phyloP scores from a whole-genome alignment of 371 early-diverging fungal species.

The Mucor circinelloides region DNA sequence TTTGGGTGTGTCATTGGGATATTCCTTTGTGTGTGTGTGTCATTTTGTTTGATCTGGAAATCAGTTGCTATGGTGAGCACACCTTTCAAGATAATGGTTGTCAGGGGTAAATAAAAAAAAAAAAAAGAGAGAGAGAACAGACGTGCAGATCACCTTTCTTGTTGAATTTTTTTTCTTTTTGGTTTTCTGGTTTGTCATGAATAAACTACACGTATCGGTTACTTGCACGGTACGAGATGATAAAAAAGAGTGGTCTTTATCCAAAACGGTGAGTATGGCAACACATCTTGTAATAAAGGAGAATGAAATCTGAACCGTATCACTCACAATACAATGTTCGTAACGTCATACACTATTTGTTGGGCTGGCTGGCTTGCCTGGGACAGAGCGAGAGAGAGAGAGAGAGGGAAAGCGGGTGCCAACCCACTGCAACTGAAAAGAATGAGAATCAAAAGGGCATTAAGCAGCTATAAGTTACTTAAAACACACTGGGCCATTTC shows the following conservation, averaged over 20 bases:
- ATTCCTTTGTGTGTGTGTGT: too few relatives aligned
- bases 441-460: neutral
- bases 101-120: neutral
- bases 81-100: neutral
- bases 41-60: neutral
- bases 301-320: neutral
- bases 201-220: neutral
- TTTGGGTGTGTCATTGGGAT: neutral
- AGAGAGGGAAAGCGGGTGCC: neutral
- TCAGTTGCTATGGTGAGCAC: neutral
- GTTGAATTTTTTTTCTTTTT: neutral
- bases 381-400: neutral
- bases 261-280: conserved; percentile 3
- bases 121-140: neutral
- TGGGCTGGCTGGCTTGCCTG: neutral
- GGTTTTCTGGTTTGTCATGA: neutral
- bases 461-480: neutral
- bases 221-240: neutral
- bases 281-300: conserved; percentile 2
- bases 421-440: neutral
- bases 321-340: neutral
- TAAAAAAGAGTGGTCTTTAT: neutral
- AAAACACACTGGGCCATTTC: neutral
- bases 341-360: conserved; percentile 1
- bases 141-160: neutral